Evolutionary conservation across 2,329 filamentous ascomycete species (phyloP).

Genomic region (Botrytis aclada): DNA sequence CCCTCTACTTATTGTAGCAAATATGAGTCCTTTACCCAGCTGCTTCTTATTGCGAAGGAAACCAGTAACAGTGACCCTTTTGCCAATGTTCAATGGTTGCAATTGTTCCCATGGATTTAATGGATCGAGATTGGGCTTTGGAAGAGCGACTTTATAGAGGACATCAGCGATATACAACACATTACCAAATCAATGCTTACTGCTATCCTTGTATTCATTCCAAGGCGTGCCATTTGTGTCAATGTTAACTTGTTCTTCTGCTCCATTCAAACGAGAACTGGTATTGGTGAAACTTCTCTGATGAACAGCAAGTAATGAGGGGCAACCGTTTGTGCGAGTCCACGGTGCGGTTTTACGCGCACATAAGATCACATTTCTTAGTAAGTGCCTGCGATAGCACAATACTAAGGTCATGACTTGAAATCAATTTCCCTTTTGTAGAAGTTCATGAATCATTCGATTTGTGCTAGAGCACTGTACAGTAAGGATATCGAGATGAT

Average conservation of each 20-base stretch:
- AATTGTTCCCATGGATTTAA: slow-evolving; percentile 12
- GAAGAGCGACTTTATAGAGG: slow-evolving; percentile 21
- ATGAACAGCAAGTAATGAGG: neutral
- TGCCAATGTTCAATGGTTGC: slow-evolving; percentile 29
- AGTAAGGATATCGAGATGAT: neutral
- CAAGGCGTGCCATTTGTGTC: slow-evolving; percentile 22
- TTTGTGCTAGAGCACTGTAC: neutral
- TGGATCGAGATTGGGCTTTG: slow-evolving; percentile 22
- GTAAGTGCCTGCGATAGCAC: slow-evolving; percentile 18
- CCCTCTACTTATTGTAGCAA: slow-evolving; percentile 50
- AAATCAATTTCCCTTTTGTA: slow-evolving; percentile 3
- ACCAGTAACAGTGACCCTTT: slow-evolving; percentile 59
- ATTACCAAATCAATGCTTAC: slow-evolving; percentile 23
- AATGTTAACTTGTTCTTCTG: slow-evolving; percentile 14
- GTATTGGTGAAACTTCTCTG: slow-evolving; percentile 23
- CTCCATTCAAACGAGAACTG: neutral
- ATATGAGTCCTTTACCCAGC: slow-evolving; percentile 66
- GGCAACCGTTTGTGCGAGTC: slow-evolving; percentile 4
- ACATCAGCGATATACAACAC: slow-evolving; percentile 12
- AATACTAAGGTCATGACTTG: slow-evolving; percentile 28
- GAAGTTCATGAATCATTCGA: neutral
- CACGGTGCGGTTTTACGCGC: neutral
- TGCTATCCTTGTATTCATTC: slow-evolving; percentile 32
- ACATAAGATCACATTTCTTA: neutral
- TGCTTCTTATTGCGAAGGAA: slow-evolving; percentile 69